Evolutionary conservation across 2,329 filamentous ascomycete genomes (phyloP).

Genomic region (Penicillium sp.): DNA sequence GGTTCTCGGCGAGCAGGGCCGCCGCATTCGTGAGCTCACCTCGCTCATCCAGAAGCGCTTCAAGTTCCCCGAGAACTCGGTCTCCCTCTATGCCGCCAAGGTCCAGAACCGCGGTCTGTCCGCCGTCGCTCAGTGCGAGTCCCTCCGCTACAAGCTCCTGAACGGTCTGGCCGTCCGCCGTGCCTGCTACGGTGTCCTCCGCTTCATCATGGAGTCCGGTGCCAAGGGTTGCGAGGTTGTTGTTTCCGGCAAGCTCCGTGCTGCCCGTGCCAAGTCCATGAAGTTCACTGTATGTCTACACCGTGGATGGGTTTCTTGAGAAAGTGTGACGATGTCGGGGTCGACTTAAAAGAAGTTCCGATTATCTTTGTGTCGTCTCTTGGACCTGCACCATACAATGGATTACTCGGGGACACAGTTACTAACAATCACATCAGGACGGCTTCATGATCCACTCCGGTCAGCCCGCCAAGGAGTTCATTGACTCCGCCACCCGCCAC

Average conservation of each 20-base stretch:
- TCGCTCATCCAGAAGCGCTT: slow-evolving; percentile 99
- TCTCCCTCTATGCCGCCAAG: slow-evolving; percentile 99
- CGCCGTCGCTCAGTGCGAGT: slow-evolving; percentile 99
- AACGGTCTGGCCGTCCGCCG: slow-evolving; percentile 98
- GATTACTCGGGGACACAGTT: not conserved
- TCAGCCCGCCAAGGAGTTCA: slow-evolving; percentile 99
- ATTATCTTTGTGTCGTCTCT: not conserved
- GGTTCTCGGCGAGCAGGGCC: slow-evolving; percentile 99
- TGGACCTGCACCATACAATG: not conserved
- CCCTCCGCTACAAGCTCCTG: slow-evolving; percentile 99
- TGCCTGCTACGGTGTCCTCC: slow-evolving; percentile 99
- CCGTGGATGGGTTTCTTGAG: not conserved
- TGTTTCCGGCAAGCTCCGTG: slow-evolving; percentile 97
- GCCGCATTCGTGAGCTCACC: slow-evolving; percentile 99
- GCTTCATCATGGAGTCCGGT: slow-evolving; percentile 99
- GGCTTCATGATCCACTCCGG: slow-evolving; percentile 99
- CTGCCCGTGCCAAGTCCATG: slow-evolving; percentile 99
- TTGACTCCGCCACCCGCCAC: slow-evolving; percentile 97
- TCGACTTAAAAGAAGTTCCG: not conserved
- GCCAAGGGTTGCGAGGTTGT: slow-evolving; percentile 99
- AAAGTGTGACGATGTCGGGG: not conserved
- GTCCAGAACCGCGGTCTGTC: slow-evolving; percentile 99
- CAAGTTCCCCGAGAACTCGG: slow-evolving; percentile 99
- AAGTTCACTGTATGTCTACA: slow-evolving; percentile 83
- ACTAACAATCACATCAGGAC: slow-evolving; percentile 51